Evolutionary conservation across 176 grass and related monocot genomes (phyloP).

Genomic region (Phoenix roebelenii): DNA sequence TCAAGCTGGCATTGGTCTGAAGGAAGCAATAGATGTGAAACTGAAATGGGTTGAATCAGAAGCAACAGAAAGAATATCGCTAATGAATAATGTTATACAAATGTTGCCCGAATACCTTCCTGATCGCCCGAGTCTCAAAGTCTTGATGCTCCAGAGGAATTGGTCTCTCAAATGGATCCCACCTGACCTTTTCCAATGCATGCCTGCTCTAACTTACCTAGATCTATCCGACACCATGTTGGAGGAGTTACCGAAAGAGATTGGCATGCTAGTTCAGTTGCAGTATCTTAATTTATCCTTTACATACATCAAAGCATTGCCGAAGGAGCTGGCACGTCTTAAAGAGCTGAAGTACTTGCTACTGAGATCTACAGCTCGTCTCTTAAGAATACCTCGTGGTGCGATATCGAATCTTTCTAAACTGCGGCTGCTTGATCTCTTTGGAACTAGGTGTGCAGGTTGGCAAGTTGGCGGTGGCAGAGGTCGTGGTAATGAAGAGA

Average conservation of each 20-base stretch:
- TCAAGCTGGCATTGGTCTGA: constrained; percentile 24
- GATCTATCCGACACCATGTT: constrained; percentile 36
- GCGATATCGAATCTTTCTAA: too few relatives aligned
- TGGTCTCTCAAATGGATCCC: neutral
- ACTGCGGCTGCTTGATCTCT: too few relatives aligned
- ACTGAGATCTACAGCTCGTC: too few relatives aligned
- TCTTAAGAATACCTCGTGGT: too few relatives aligned
- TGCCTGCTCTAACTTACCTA: constrained; percentile 39
- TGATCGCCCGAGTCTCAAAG: neutral
- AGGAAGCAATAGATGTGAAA: constrained; percentile 28
- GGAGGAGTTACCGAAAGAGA: constrained; percentile 30
- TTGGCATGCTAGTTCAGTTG: constrained; percentile 33
- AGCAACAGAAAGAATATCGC: constrained; percentile 24
- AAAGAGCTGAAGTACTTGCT: too few relatives aligned
- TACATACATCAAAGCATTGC: constrained; percentile 35
- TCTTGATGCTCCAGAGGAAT: constrained; percentile 21
- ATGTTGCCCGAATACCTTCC: neutral
- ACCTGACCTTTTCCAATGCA: constrained; percentile 9
- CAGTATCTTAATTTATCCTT: constrained; percentile 50
- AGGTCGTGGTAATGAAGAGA: too few relatives aligned
- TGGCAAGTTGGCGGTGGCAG: too few relatives aligned
- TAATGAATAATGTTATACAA: constrained; percentile 42
- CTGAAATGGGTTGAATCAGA: constrained; percentile 7
- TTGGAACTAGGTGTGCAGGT: too few relatives aligned
- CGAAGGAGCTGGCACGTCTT: neutral